Evolutionary conservation across 2,329 filamentous ascomycete genomes (phyloP).

Genomic region (Elsinoe fawcettii): DNA sequence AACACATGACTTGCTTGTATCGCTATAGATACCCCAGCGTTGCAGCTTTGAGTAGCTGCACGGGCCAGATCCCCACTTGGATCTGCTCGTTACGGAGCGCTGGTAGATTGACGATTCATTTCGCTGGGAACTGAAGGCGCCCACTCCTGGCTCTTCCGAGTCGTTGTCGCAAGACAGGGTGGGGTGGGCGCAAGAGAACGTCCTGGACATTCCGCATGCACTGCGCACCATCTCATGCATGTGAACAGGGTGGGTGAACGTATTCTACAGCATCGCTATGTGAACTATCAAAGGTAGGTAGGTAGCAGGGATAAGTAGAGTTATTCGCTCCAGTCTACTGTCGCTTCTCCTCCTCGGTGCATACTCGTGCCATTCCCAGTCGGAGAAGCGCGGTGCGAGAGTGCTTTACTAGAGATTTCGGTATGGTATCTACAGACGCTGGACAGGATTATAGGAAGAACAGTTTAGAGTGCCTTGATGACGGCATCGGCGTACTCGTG

Average conservation of each 20-base stretch:
- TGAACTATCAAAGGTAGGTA: not conserved
- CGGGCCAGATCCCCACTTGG: slow-evolving; percentile 30
- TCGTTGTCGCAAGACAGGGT: slow-evolving; percentile 24
- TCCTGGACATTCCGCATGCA: slow-evolving; percentile 26
- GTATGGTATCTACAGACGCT: slow-evolving; percentile 8
- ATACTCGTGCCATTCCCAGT: not conserved
- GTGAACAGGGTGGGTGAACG: not conserved
- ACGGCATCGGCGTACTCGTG: slow-evolving; percentile 89
- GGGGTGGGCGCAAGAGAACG: slow-evolving; percentile 33
- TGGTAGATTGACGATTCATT: slow-evolving; percentile 31
- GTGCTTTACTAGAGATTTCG: not conserved
- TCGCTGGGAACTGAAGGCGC: slow-evolving; percentile 30
- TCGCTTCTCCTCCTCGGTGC: slow-evolving; percentile 8
- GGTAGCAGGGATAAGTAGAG: not conserved
- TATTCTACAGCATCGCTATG: slow-evolving; percentile 12
- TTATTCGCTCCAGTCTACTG: not conserved
- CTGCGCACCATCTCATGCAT: no score
- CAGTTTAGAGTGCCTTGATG: slow-evolving; percentile 53
- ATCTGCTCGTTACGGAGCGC: slow-evolving; percentile 41
- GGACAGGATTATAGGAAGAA: not conserved
- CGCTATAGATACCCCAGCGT: slow-evolving; percentile 31
- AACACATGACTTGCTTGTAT: not conserved
- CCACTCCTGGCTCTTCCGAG: slow-evolving; percentile 21
- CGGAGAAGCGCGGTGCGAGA: not conserved
- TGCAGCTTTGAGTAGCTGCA: slow-evolving; percentile 37